Evolutionary conservation across 2,329 filamentous ascomycete genomes (phyloP).

Genomic region (Botrytis sinoallii): DNA sequence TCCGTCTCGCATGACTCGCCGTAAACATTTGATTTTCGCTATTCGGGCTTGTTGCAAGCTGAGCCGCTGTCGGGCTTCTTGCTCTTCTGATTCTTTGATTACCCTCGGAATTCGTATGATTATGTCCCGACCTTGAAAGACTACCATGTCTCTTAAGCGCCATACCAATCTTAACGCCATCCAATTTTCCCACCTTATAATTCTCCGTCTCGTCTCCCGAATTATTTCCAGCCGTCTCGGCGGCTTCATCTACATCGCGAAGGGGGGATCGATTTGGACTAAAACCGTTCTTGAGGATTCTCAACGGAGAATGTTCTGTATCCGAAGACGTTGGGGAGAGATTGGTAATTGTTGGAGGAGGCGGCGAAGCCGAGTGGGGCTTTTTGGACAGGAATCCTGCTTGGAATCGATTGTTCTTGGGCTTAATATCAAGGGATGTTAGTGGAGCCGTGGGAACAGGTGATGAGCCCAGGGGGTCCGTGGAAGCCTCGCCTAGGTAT

Average conservation of each 20-base stretch:
- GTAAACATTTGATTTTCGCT: constrained; percentile 62
- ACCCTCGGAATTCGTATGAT: constrained; percentile 28
- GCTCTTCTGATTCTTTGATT: constrained; percentile 30
- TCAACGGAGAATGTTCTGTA: constrained; percentile 54
- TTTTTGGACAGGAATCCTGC: constrained; percentile 78
- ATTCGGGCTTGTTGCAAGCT: constrained; percentile 50
- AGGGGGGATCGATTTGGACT: constrained; percentile 47
- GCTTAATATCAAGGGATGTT: constrained; percentile 57
- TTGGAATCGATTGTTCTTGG: constrained; percentile 77
- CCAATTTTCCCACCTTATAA: constrained; percentile 30
- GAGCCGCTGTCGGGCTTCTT: constrained; percentile 45
- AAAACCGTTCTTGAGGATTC: constrained; percentile 49
- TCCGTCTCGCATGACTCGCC: constrained; percentile 61
- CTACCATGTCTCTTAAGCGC: constrained; percentile 36
- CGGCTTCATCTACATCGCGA: constrained; percentile 38
- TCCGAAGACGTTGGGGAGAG: constrained; percentile 50
- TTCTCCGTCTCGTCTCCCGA: constrained; percentile 37
- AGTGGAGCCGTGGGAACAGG: constrained; percentile 55
- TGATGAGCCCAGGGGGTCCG: constrained; percentile 46
- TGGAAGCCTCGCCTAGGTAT: constrained; percentile 42
- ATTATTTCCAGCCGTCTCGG: constrained; percentile 40
- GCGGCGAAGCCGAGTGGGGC: constrained; percentile 54
- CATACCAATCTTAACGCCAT: constrained; percentile 35
- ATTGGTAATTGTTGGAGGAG: constrained; percentile 54
- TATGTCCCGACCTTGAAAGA: constrained; percentile 29